These are phyloP conservation scores for Phlyctochytrium arcticum DNA, from an alignment of 192 early-diverging fungal species.

Conservation along the genomic window DNA sequence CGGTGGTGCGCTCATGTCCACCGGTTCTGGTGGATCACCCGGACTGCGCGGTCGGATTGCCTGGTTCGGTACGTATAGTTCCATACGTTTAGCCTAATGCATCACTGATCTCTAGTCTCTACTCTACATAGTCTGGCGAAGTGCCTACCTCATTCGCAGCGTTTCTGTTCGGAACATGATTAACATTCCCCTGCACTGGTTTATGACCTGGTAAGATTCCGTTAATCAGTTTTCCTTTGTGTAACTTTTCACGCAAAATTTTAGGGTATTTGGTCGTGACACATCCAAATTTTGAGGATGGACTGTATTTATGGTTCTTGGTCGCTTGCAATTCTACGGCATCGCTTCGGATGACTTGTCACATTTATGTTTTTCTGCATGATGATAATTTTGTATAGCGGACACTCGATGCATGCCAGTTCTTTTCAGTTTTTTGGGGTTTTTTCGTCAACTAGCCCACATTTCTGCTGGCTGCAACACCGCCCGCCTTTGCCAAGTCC, in stretches of 20 bases:
- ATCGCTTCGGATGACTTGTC: too few relatives aligned
- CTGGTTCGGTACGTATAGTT: constrained; percentile 25
- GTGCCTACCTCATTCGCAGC: constrained; percentile 66
- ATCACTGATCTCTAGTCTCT: neutral
- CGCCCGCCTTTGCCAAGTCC: too few relatives aligned
- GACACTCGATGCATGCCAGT: too few relatives aligned
- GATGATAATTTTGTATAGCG: too few relatives aligned
- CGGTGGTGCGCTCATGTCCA: neutral
- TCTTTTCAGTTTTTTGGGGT: too few relatives aligned
- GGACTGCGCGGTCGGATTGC: constrained; percentile 26
- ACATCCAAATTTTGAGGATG: constrained; percentile 23
- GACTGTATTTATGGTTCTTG: neutral
- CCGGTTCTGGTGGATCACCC: neutral
- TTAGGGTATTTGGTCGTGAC: constrained; percentile 22
- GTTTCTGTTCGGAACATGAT: constrained; percentile 67
- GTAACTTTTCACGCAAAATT: neutral
- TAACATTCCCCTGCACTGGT: constrained; percentile 68
- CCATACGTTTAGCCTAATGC: neutral
- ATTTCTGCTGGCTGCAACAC: too few relatives aligned
- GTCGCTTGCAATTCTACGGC: too few relatives aligned
- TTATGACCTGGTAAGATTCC: constrained; percentile 17
- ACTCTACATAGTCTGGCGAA: constrained; percentile 58
- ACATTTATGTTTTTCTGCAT: too few relatives aligned
- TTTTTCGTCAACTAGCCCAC: too few relatives aligned
- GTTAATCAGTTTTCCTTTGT: too few relatives aligned